These are phyloP conservation scores for Raffaelea arxii DNA, from an alignment of 2,329 filamentous ascomycete species.

Conservation along the genomic window DNA sequence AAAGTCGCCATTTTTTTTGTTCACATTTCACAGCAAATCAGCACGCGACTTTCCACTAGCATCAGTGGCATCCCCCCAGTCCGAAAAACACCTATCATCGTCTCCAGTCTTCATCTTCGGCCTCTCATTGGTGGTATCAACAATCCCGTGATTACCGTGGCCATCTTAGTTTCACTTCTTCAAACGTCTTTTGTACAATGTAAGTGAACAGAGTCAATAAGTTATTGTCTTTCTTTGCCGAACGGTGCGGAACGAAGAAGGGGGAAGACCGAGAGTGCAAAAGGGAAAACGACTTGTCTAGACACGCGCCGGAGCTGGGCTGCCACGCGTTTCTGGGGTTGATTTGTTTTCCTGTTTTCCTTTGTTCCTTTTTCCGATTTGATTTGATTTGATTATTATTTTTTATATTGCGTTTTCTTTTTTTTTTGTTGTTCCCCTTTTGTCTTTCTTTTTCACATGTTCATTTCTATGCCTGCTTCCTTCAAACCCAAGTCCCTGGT, in stretches of 20 bases:
- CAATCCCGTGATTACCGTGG: slow-evolving; percentile 42
- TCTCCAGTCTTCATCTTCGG: slow-evolving; percentile 20
- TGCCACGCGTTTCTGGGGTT: too few relatives aligned
- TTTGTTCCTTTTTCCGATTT: background rate
- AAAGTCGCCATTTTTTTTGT: slow-evolving; percentile 1
- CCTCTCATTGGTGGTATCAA: slow-evolving; percentile 5
- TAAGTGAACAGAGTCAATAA: too few relatives aligned
- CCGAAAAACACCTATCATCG: slow-evolving; percentile 39
- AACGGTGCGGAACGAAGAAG: too few relatives aligned
- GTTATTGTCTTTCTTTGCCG: too few relatives aligned
- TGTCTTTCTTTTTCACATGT: background rate
- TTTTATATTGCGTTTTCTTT: too few relatives aligned
- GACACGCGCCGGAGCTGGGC: too few relatives aligned
- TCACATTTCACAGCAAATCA: slow-evolving; percentile 49
- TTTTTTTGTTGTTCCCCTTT: background rate
- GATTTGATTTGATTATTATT: too few relatives aligned
- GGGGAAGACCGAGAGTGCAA: too few relatives aligned
- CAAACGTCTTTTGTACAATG: too few relatives aligned
- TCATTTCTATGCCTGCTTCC: background rate
- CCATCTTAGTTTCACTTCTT: slow-evolving; percentile 28
- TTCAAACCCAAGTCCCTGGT: too few relatives aligned
- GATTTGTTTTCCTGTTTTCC: background rate
- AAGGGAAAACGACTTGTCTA: too few relatives aligned
- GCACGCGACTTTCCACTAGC: slow-evolving; percentile 30
- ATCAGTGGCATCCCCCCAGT: slow-evolving; percentile 16